Percentiles rank a stretch among this genome's conserved stretches.
These are phyloP conservation scores for Colletotrichum sp. DNA, from an alignment of 2,329 filamentous ascomycete species.

Conservation along the genomic window DNA sequence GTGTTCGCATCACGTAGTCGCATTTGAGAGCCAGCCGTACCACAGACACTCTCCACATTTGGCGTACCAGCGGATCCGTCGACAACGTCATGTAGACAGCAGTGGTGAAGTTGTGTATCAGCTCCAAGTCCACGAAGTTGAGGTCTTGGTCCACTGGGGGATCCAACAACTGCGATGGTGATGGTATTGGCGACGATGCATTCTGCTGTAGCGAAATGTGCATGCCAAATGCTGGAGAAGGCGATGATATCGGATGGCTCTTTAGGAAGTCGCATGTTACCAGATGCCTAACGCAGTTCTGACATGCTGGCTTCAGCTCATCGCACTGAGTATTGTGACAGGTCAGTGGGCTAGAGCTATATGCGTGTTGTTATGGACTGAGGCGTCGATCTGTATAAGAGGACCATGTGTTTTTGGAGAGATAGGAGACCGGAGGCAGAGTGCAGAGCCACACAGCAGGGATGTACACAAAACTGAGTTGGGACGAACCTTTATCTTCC, in stretches of 20 bases:
- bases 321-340: slow-evolving; percentile 25
- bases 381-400: not conserved
- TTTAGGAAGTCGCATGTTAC: slow-evolving; percentile 28
- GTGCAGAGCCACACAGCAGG: not conserved
- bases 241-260: not conserved
- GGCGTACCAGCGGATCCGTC: slow-evolving; percentile 41
- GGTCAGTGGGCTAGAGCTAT: not conserved
- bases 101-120: slow-evolving; percentile 58
- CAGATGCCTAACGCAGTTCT: slow-evolving; percentile 30
- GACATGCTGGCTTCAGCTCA: slow-evolving; percentile 28
- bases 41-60: slow-evolving; percentile 51
- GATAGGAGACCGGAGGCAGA: fast-evolving
- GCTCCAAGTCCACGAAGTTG: slow-evolving; percentile 51
- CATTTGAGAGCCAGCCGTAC: slow-evolving; percentile 49
- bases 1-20: slow-evolving; percentile 52
- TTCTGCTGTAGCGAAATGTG: not conserved
- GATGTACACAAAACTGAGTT: not conserved
- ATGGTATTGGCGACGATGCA: not conserved
- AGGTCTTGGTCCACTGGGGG: slow-evolving; percentile 27
- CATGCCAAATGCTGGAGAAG: not conserved
- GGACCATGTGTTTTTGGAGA: not conserved
- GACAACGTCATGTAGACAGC: slow-evolving; percentile 53
- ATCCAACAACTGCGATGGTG: not conserved
- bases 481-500: slow-evolving; percentile 51
- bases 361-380: not conserved